These are phyloP conservation scores for Rhizoclosmatium globosum DNA, from an alignment of 192 early-diverging fungal species.

Conservation along the genomic window DNA sequence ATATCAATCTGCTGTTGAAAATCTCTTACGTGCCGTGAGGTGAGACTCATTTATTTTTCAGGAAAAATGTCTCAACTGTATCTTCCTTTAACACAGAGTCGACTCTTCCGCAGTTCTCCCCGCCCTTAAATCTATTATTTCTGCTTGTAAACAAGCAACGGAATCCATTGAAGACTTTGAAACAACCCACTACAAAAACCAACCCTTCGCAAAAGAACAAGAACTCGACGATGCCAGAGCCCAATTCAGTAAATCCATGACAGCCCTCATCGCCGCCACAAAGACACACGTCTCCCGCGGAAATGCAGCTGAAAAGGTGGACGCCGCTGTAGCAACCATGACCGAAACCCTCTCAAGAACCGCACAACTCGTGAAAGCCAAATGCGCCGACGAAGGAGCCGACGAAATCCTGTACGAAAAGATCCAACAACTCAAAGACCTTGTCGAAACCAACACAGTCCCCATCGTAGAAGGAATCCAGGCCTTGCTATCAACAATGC, in stretches of 20 bases:
- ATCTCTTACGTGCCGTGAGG: slow-evolving; percentile 19
- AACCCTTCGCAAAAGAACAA: not conserved
- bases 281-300: not conserved
- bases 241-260: not conserved
- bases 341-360: not conserved
- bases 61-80: not conserved
- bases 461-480: slow-evolving; percentile 35
- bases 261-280: slow-evolving; percentile 15
- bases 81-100: not conserved
- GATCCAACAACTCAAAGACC: slow-evolving; percentile 27
- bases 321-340: not conserved
- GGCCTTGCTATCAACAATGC: slow-evolving; percentile 9
- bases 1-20: slow-evolving; percentile 20
- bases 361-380: slow-evolving; percentile 8
- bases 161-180: slow-evolving; percentile 31
- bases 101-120: slow-evolving; percentile 11
- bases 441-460: slow-evolving; percentile 25
- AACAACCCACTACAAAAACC: not conserved
- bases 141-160: slow-evolving; percentile 25
- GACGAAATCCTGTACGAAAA: slow-evolving; percentile 8
- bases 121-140: slow-evolving; percentile 8
- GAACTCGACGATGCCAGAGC: slow-evolving; percentile 13
- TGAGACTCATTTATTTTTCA: not conserved
- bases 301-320: slow-evolving; percentile 7
- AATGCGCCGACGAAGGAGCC: not conserved